Evolutionary conservation across 1,284 basidiomycete genomes (phyloP), one percentile per base, ranked within the genome.

Genomic region (Papiliotrema terrestris): DNA sequence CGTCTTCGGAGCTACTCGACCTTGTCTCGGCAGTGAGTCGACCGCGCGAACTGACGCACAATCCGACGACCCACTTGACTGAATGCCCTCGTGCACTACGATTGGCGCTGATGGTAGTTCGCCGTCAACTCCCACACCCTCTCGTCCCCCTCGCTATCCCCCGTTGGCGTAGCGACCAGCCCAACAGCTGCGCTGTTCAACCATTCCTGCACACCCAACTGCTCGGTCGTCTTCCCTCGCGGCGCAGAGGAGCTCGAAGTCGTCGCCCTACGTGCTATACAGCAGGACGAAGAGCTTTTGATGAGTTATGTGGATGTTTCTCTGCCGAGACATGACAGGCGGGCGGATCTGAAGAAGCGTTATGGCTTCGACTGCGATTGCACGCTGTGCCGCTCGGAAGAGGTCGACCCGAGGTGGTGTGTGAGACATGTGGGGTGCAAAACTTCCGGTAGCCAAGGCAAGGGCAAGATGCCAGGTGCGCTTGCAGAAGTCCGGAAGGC

Each of bases 141-240:
- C 13, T 86, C 89, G 0, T 83, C 86, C 0, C 84, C 88, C 0
- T 80, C 86, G 3, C 78, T 95, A 9, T 81, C 83, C 1, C 86
- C 90, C 0, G 80, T 97, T 43, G 94, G 94, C 15, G 84, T 87
- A 1, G 84, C 86, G 29, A 81, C 94, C 25, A 88, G 89, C 0
- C 91, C 92, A 0, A 64, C 83, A 0, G 79, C 86, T 11, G 91
- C 93, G 0, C 80, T 97, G 32, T 82, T 89, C 62, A 98, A 97
- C 66, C 94, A 98, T 69, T 89, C 91, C 0, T 98, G 94, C 68
- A 81, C 83, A 22, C 93, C 94, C 0, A 95, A 96, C 63, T 90
- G 88, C 0, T 89, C 87, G 25, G 83, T 94, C 26, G 90, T 97
- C 1, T 97, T 94, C 70, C 92, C 94, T 38, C 62, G 64, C 3